Percentiles rank a stretch among this genome's conserved stretches.
Evolutionary conservation across 495 filamentous ascomycete genomes (phyloP).

Genomic region (Podospora pseudopauciseta): DNA sequence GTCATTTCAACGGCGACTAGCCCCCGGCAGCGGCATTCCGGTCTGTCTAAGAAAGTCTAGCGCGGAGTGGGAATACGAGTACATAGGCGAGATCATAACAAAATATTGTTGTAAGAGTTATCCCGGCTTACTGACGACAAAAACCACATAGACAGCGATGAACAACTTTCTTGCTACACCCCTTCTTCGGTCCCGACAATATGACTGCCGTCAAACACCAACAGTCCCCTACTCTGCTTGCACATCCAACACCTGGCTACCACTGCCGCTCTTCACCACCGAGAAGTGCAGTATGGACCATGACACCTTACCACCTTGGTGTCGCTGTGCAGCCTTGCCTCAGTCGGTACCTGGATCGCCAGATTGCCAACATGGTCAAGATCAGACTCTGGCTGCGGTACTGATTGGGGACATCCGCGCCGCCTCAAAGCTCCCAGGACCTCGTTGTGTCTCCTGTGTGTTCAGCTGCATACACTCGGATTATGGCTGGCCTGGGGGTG

Average conservation of each 20-base stretch:
- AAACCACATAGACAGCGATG: not conserved
- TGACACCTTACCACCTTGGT: slow-evolving; percentile 7
- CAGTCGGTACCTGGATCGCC: slow-evolving; percentile 26
- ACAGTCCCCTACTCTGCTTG: not conserved
- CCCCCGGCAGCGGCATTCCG: not conserved
- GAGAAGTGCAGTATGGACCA: slow-evolving; percentile 7
- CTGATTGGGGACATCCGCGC: slow-evolving; percentile 31
- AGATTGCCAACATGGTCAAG: slow-evolving; percentile 17
- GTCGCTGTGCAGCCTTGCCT: not conserved
- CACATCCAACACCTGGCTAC: not conserved
- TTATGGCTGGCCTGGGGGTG: slow-evolving; percentile 14
- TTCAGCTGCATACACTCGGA: slow-evolving; percentile 11
- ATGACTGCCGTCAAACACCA: slow-evolving; percentile 1
- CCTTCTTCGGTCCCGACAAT: not conserved
- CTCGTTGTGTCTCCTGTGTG: not conserved
- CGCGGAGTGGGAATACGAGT: not conserved
- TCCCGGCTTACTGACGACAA: not conserved
- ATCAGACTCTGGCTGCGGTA: slow-evolving; percentile 15
- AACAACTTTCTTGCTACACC: not conserved
- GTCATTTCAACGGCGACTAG: not conserved
- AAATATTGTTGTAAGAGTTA: not conserved
- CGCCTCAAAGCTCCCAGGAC: slow-evolving; percentile 15
- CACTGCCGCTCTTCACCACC: slow-evolving; percentile 8
- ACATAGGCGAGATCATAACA: not conserved
- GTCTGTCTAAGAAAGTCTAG: slow-evolving; percentile 4